A percentile compares a stretch with the other conserved stretches of the same genome.
Evolutionary conservation across 371 early-diverging fungal genomes (phyloP).

Genomic region (Haplosporangium sp.): DNA sequence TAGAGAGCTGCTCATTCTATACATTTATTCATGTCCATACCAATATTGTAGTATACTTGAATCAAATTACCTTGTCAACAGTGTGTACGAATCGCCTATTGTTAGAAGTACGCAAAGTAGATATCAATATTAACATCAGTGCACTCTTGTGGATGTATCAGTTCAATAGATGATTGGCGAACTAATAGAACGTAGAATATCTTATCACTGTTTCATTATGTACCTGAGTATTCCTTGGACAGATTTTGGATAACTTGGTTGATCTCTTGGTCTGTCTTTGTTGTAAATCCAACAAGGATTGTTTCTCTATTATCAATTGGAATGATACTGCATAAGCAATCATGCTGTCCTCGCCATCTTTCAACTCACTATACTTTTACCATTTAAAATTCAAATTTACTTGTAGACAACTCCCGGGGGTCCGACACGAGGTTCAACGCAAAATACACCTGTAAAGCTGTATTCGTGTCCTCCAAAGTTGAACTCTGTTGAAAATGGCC

Average conservation of each 20-base stretch:
- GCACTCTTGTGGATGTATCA: not conserved
- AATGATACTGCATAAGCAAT: not conserved
- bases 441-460: conserved; percentile 72
- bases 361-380: not conserved
- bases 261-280: conserved; percentile 61
- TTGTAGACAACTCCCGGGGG: conserved; percentile 72
- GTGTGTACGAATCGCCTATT: conserved; percentile 65
- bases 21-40: not conserved
- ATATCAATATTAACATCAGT: not conserved
- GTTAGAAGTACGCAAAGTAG: conserved; percentile 9
- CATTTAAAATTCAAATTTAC: conserved; percentile 45
- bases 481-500: conserved; percentile 57
- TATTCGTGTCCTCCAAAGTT: conserved; percentile 76
- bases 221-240: conserved; percentile 66
- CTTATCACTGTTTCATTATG: not conserved
- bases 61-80: conserved; percentile 66
- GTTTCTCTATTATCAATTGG: conserved; percentile 60
- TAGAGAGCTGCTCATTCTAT: not conserved
- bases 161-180: too few species aligned
- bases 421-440: conserved; percentile 66
- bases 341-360: not conserved
- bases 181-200: not conserved
- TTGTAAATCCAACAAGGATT: conserved; percentile 67
- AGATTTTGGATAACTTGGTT: conserved; percentile 61
- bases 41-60: not conserved